Evolutionary conservation across 140 eudicot species (phyloP), one percentile per base, ranked within the genome.

Genomic region (Flaveria floridana): DNA sequence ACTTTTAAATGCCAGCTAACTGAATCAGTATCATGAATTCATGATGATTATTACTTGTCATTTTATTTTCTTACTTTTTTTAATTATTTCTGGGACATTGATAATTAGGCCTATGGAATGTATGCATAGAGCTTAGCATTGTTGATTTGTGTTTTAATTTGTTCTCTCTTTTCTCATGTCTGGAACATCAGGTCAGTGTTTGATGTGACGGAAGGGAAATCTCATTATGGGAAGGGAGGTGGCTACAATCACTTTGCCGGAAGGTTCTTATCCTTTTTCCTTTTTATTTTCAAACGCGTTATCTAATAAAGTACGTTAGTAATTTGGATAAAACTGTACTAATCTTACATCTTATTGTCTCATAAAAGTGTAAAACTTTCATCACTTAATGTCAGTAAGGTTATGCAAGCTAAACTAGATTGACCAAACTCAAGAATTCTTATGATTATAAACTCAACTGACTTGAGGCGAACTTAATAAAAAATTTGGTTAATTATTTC

Each of bases 211-310:
- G 90, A 88, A 85, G 99, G 99, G 26, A 88, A 82, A 72, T 80
- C 86, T 71, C 99, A 94, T 76, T 94, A 94, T 80, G 99, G 99
- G 26, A 70, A 65, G 3, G 97, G 97, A 79, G 97, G 97, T 74
- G 91, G 92, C 65, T 94, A 94, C 84, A 86, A 84, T 76, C 99
- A 94, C 78, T 94, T 94, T 78, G 81, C 97, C 39, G 99, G 97
- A 85, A 88, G 97, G 97, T 89, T 20, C 18, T 39, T 19, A 56
- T 52, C 37, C 44, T 75, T 65, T 61, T 61, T 20, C 25, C 25
- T 23, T 30, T 30, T 59, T 58, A 0, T 64, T 70, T 56, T 63
- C 63, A 30, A 23, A 20, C 69, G 42, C 16, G 14, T 66, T 14
- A n/a, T 1, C 46, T 6, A 13, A 69, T 28, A 66, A 52, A 20